Evolutionary conservation across 495 filamentous ascomycete genomes (phyloP).

Genomic region (Chaetomium cochliodes): DNA sequence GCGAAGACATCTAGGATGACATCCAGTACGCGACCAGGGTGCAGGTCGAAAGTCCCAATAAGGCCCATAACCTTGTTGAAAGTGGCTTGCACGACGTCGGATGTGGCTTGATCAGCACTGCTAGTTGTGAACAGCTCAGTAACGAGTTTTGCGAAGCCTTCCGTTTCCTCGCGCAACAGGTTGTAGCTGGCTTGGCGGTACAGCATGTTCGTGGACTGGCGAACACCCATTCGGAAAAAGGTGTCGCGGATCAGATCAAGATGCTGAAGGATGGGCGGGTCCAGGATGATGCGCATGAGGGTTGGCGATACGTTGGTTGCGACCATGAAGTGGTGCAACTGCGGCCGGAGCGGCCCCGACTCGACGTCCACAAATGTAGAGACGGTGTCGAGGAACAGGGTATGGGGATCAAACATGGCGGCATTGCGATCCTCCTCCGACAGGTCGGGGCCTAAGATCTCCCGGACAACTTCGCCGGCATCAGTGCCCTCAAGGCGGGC

Average conservation of each 20-base stretch:
- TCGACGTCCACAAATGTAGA: conserved; percentile 74
- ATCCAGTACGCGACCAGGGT: conserved; percentile 85
- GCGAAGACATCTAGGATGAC: conserved; percentile 60
- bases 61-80: conserved; percentile 67
- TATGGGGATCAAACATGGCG: conserved; percentile 57
- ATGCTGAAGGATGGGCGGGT: conserved; percentile 67
- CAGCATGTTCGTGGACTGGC: conserved; percentile 84
- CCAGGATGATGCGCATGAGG: conserved; percentile 80
- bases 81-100: conserved; percentile 50
- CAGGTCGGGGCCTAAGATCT: conserved; percentile 63
- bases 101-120: conserved; percentile 48
- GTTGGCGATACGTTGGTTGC: conserved; percentile 68
- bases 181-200: conserved; percentile 98
- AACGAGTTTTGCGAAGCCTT: conserved; percentile 76
- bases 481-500: conserved; percentile 63
- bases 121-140: conserved; percentile 64
- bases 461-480: conserved; percentile 68
- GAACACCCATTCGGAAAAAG: conserved; percentile 77
- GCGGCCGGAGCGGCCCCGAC: conserved; percentile 40
- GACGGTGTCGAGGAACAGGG: conserved; percentile 77
- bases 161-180: conserved; percentile 88
- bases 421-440: conserved; percentile 44
- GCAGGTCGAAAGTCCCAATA: conserved; percentile 55
- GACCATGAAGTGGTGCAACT: conserved; percentile 58
- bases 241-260: conserved; percentile 78